Evolutionary conservation across 2,329 filamentous ascomycete genomes (phyloP).

Genomic region (Aspergillus tamarii): DNA sequence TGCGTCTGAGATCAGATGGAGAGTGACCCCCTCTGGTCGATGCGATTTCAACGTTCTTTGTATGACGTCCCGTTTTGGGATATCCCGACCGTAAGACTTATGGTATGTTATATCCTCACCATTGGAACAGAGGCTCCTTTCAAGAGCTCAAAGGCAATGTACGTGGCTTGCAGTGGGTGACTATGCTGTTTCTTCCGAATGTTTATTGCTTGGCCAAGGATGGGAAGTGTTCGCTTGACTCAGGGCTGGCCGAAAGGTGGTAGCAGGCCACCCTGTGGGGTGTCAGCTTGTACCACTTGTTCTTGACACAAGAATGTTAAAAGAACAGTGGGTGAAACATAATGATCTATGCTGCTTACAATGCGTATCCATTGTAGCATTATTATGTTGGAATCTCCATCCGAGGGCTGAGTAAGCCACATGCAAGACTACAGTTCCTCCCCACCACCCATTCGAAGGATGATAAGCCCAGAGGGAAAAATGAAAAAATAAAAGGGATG

Average conservation of each 20-base stretch:
- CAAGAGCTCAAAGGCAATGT: neutral
- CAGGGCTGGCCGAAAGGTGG: neutral
- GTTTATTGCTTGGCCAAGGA: neutral
- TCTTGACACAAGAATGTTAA: neutral
- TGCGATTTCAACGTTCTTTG: conserved; percentile 2
- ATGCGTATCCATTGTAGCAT: neutral
- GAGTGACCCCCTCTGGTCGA: neutral
- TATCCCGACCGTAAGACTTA: neutral
- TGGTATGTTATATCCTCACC: neutral
- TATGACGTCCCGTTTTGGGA: neutral
- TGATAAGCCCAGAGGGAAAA: neutral
- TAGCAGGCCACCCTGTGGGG: neutral
- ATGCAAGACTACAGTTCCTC: neutral
- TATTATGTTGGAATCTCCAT: neutral
- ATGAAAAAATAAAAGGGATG: neutral
- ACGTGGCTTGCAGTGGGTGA: neutral
- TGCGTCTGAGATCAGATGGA: conserved; percentile 7
- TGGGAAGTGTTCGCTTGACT: neutral
- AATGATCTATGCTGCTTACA: neutral
- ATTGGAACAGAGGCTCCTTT: neutral
- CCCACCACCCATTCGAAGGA: neutral
- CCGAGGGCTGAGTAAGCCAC: neutral
- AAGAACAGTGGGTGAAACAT: neutral
- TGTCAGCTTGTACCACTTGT: conserved; percentile 3
- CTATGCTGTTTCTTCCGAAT: neutral